phyloP scores from a whole-genome alignment of 345 rosid genomes.

The Brassica carinata region DNA sequence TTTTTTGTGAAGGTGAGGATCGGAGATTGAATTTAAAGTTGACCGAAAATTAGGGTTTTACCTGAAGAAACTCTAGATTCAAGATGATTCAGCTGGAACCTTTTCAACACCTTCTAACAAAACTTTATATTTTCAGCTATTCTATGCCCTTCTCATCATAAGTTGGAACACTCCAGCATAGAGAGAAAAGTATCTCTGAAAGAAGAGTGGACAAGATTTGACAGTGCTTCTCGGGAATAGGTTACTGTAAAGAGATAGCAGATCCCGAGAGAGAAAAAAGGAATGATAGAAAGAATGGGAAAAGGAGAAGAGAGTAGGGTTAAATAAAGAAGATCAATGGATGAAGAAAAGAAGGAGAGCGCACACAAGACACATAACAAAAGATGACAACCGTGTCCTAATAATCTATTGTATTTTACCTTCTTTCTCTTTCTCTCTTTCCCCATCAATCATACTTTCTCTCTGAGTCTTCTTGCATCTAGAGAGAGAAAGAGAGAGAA shows the following conservation, averaged over 20 bases:
- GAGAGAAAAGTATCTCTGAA: slow-evolving; percentile 30
- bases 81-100: slow-evolving; percentile 16
- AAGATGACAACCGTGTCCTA: slow-evolving; percentile 64
- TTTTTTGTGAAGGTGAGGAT: background rate
- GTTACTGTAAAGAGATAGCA: slow-evolving; percentile 44
- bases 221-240: slow-evolving; percentile 44
- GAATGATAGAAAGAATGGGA: slow-evolving; percentile 44
- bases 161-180: slow-evolving; percentile 34
- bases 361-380: slow-evolving; percentile 37
- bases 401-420: slow-evolving; percentile 46
- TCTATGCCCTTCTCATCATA: slow-evolving; percentile 9
- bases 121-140: slow-evolving; percentile 6
- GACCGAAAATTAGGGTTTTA: slow-evolving; percentile 37
- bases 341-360: slow-evolving; percentile 29
- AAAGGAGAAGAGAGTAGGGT: slow-evolving; percentile 55
- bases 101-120: slow-evolving; percentile 21
- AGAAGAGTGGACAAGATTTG: slow-evolving; percentile 36
- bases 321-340: slow-evolving; percentile 53
- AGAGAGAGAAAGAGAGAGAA: slow-evolving; percentile 19
- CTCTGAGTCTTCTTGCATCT: slow-evolving; percentile 26
- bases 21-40: background rate
- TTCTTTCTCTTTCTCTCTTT: slow-evolving; percentile 26
- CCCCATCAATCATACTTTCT: slow-evolving; percentile 41
- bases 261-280: slow-evolving; percentile 67
- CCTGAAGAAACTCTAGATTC: slow-evolving; percentile 31